Percentiles rank a stretch among this genome's conserved stretches.
phyloP scores from a whole-genome alignment of 495 filamentous ascomycete genomes.

The Wilcoxina mikolae region DNA sequence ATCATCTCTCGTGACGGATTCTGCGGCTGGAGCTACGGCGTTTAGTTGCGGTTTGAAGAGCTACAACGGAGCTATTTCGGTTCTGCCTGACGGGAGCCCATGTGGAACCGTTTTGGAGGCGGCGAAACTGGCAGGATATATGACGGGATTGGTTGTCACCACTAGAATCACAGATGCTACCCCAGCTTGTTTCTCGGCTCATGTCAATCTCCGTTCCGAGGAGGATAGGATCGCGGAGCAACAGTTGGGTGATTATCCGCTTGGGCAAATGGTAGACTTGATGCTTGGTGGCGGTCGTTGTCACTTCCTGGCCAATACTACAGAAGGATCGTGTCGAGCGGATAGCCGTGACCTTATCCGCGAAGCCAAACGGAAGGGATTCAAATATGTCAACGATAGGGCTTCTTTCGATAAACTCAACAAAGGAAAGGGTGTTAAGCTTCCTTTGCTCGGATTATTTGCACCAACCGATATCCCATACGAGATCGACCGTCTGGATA shows the following conservation, averaged over 20 bases:
- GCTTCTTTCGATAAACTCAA: conserved; percentile 63
- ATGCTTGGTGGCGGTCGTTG: conserved; percentile 87
- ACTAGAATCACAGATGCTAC: conserved; percentile 93
- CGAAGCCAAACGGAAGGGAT: conserved; percentile 60
- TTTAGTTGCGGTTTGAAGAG: conserved; percentile 86
- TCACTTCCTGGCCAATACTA: conserved; percentile 74
- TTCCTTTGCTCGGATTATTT: conserved; percentile 79
- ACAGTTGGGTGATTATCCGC: conserved; percentile 69
- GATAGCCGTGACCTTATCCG: conserved; percentile 57
- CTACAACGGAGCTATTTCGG: conserved; percentile 90
- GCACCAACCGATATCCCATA: conserved; percentile 73
- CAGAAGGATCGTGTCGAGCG: conserved; percentile 56
- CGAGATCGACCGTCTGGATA: conserved; percentile 72
- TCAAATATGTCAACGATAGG: conserved; percentile 58
- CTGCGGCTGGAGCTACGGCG: conserved; percentile 86
- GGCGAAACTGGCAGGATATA: conserved; percentile 77
- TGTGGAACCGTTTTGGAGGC: conserved; percentile 94
- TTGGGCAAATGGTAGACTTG: conserved; percentile 76
- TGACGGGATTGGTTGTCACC: conserved; percentile 87
- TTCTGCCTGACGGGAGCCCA: conserved; percentile 66
- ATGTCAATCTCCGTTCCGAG: conserved; percentile 62
- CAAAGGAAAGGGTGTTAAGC: conserved; percentile 51
- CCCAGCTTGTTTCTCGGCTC: conserved; percentile 87
- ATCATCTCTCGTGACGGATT: conserved; percentile 76
- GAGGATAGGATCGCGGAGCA: conserved; percentile 87